phyloP scores from a whole-genome alignment of 169 alveolate species.

The Babesia gibsoni region DNA sequence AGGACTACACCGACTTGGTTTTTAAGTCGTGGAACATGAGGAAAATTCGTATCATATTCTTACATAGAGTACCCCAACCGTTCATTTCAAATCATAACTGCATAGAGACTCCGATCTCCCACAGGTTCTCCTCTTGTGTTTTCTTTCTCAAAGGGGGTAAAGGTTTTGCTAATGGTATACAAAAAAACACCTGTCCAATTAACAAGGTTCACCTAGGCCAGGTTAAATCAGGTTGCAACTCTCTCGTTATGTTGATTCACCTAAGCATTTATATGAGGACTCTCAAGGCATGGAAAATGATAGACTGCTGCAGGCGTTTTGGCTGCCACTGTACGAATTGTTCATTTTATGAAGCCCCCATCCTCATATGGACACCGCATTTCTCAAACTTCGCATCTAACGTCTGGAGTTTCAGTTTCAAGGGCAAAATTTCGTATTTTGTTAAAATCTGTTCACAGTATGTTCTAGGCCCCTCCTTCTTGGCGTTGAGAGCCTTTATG shows the following conservation, averaged over 20 bases:
- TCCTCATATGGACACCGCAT: slow-evolving; percentile 9
- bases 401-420: background rate
- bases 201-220: background rate
- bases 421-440: background rate
- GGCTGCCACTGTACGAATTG: slow-evolving; percentile 21
- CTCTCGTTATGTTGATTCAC: background rate
- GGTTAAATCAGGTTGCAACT: background rate
- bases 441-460: background rate
- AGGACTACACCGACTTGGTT: background rate
- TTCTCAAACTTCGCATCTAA: background rate
- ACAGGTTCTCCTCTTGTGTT: background rate
- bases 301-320: slow-evolving; percentile 14
- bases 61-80: background rate
- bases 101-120: background rate
- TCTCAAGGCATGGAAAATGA: slow-evolving; percentile 4
- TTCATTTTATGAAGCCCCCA: background rate
- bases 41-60: background rate
- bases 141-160: background rate
- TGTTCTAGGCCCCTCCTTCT: background rate
- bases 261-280: slow-evolving; percentile 12
- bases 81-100: background rate
- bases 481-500: background rate
- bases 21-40: background rate
- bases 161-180: background rate
- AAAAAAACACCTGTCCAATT: background rate